A percentile compares a stretch with the other conserved stretches of the same genome.
These are phyloP conservation scores for Pisolithus orientalis DNA, from an alignment of 768 basidiomycete genomes.

Conservation along the genomic window DNA sequence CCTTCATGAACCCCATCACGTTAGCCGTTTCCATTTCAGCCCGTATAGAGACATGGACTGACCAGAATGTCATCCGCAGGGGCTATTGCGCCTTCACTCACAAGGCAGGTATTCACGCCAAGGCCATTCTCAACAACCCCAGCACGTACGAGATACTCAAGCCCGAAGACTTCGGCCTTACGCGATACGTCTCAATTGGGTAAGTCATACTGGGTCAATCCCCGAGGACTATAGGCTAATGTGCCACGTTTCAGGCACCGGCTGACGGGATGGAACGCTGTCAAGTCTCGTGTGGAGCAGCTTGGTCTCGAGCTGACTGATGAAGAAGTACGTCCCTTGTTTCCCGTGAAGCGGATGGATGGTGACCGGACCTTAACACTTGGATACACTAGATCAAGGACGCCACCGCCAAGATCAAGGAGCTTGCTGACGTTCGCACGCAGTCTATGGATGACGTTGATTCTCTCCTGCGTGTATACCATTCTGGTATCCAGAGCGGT, in stretches of 20 bases:
- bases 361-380: slow-evolving; percentile 1
- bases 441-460: slow-evolving; percentile 99
- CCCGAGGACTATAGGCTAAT: neutral
- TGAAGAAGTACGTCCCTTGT: slow-evolving; percentile 53
- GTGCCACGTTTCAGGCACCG: slow-evolving; percentile 56
- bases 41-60: neutral
- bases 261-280: slow-evolving; percentile 98
- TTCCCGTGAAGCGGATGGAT: neutral
- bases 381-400: slow-evolving; percentile 72
- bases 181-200: slow-evolving; percentile 97
- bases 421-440: slow-evolving; percentile 95
- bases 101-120: slow-evolving; percentile 99
- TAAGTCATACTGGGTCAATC: slow-evolving; percentile 24
- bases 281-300: slow-evolving; percentile 99
- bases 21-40: slow-evolving; percentile 27
- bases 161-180: slow-evolving; percentile 98
- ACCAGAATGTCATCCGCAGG: slow-evolving; percentile 33
- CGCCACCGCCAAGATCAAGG: slow-evolving; percentile 98
- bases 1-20: slow-evolving; percentile 96
- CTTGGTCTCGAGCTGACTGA: slow-evolving; percentile 85
- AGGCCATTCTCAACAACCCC: slow-evolving; percentile 99
- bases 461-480: slow-evolving; percentile 91
- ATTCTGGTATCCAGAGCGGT: slow-evolving; percentile 88
- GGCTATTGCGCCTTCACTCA: slow-evolving; percentile 99
- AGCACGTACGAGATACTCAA: slow-evolving; percentile 99